These are phyloP conservation scores for Tripterygium wilfordii DNA, from an alignment of 177 flowering plant genomes.

Conservation along the genomic window DNA sequence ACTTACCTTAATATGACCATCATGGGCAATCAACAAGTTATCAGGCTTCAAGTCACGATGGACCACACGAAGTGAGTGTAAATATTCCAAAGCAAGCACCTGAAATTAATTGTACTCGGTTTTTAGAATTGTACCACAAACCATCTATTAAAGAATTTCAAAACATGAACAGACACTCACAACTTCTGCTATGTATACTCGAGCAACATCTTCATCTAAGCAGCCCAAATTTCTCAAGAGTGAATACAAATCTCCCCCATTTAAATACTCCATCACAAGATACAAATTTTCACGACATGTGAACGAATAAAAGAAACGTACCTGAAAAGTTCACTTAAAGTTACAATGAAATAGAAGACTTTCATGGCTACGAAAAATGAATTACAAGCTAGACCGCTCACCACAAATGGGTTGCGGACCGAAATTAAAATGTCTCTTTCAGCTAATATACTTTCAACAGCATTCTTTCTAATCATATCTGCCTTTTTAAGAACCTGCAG, in stretches of 20 bases:
- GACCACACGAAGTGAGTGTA: slow-evolving; percentile 89
- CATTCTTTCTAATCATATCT: slow-evolving; percentile 98
- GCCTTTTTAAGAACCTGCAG: slow-evolving; percentile 93
- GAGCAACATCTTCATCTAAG: slow-evolving; percentile 96
- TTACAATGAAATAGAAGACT: slow-evolving; percentile 14
- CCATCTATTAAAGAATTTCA: background rate
- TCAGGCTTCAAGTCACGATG: slow-evolving; percentile 99
- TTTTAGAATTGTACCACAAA: background rate
- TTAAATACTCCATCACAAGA: slow-evolving; percentile 99
- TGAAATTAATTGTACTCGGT: slow-evolving; percentile 14
- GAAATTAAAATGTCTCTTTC: slow-evolving; percentile 96
- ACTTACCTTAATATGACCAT: slow-evolving; percentile 95
- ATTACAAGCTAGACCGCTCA: slow-evolving; percentile 43
- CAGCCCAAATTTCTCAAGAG: slow-evolving; percentile 94
- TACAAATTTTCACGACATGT: slow-evolving; percentile 98
- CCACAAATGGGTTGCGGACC: slow-evolving; percentile 99
- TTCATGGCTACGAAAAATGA: slow-evolving; percentile 5
- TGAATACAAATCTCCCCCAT: slow-evolving; percentile 97
- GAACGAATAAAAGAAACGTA: slow-evolving; percentile 97
- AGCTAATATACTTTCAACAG: slow-evolving; percentile 98
- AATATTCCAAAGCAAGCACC: slow-evolving; percentile 98
- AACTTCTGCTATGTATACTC: slow-evolving; percentile 96
- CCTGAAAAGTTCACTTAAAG: slow-evolving; percentile 40
- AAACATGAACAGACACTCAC: slow-evolving; percentile 41
- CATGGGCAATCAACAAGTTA: slow-evolving; percentile 98